These are phyloP conservation scores for Phlyctochytrium bullatum DNA, from an alignment of 192 early-diverging fungal species.

Conservation along the genomic window DNA sequence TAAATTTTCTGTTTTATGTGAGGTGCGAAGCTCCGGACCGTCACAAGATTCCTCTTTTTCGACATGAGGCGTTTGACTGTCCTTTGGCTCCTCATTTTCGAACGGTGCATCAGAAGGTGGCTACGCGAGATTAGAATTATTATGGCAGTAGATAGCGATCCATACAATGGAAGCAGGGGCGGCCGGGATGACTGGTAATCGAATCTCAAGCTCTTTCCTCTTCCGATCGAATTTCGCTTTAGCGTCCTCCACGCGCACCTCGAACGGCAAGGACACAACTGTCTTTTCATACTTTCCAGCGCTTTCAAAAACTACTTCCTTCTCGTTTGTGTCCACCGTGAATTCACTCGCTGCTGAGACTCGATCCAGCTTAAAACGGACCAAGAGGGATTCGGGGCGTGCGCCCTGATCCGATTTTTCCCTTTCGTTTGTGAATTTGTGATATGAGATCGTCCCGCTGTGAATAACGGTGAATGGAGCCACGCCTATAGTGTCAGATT, in stretches of 20 bases:
- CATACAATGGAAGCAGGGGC: too few relatives aligned
- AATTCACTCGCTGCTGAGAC: slow-evolving; percentile 21
- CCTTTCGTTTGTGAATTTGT: slow-evolving; percentile 34
- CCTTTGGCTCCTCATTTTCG: slow-evolving; percentile 2
- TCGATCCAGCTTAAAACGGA: slow-evolving; percentile 41
- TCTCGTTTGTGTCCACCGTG: slow-evolving; percentile 25
- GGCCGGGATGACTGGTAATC: slow-evolving; percentile 23
- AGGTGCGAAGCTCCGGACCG: too few relatives aligned
- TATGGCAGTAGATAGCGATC: background rate
- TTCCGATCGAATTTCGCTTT: slow-evolving; percentile 46
- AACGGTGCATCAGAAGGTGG: slow-evolving; percentile 1
- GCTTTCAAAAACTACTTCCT: slow-evolving; percentile 15
- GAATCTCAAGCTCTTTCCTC: slow-evolving; percentile 31
- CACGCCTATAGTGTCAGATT: too few relatives aligned
- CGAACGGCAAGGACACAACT: slow-evolving; percentile 42
- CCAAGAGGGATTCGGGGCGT: slow-evolving; percentile 44
- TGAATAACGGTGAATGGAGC: background rate
- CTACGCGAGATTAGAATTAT: background rate
- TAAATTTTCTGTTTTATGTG: too few relatives aligned
- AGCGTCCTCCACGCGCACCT: slow-evolving; percentile 36
- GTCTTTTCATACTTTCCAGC: slow-evolving; percentile 35
- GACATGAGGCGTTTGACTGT: too few relatives aligned
- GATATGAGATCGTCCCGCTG: slow-evolving; percentile 25
- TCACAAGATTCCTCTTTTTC: too few relatives aligned
- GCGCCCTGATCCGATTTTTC: slow-evolving; percentile 20